Percentiles rank a stretch among this genome's conserved stretches.
Evolutionary conservation across 345 rosid genomes (phyloP).

Genomic region (Rhodamnia rubescens): DNA sequence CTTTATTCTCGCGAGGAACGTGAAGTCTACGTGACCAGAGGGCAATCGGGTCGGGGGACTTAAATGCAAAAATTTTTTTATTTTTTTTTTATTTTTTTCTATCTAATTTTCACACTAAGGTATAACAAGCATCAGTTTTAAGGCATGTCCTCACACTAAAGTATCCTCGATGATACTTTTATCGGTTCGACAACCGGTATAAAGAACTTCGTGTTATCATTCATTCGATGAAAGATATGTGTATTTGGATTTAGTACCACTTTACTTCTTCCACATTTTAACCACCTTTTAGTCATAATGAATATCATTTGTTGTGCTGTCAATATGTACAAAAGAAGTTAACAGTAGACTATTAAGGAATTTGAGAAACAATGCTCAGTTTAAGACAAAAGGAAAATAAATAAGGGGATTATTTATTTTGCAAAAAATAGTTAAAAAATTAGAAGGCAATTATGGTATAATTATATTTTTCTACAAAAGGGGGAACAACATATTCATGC

Average conservation of each 20-base stretch:
- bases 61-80: neutral
- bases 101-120: too few relatives aligned
- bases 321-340: neutral
- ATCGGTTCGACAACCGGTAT: neutral
- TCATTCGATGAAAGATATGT: neutral
- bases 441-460: too few relatives aligned
- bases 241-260: neutral
- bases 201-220: neutral
- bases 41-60: too few relatives aligned
- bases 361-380: neutral
- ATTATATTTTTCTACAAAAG: too few relatives aligned
- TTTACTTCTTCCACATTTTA: neutral
- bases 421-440: neutral
- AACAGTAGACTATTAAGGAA: neutral
- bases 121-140: too few relatives aligned
- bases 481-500: neutral
- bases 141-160: too few relatives aligned
- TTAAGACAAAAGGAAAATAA: neutral
- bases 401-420: neutral
- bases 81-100: too few relatives aligned
- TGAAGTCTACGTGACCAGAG: too few relatives aligned
- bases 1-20: too few relatives aligned
- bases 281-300: neutral
- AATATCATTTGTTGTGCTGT: neutral
- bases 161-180: neutral